Percentiles rank a stretch among this genome's conserved stretches.
phyloP scores from a whole-genome alignment of 164 flowering plant species.

The Protea cynaroides region DNA sequence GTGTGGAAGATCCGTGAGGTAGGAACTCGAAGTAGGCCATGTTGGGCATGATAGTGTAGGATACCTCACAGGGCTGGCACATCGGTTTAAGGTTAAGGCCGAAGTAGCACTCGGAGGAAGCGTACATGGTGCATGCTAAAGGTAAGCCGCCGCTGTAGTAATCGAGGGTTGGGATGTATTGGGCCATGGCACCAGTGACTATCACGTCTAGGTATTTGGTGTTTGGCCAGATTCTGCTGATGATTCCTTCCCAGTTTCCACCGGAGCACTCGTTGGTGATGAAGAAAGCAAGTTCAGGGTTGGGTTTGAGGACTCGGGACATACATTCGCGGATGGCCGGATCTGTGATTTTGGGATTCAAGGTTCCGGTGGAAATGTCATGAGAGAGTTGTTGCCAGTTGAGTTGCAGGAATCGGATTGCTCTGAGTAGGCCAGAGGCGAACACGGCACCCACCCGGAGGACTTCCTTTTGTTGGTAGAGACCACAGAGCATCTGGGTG shows the following conservation, averaged over 20 bases:
- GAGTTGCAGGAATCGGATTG: conserved; percentile 43
- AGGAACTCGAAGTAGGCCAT: conserved; percentile 46
- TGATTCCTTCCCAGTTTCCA: conserved; percentile 35
- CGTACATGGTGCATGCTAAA: conserved; percentile 39
- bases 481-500: conserved; percentile 44
- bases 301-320: conserved; percentile 15
- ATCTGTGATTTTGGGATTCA: conserved; percentile 28
- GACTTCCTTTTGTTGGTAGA: conserved; percentile 28
- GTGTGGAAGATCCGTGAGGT: conserved; percentile 14
- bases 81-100: conserved; percentile 42
- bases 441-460: conserved; percentile 42
- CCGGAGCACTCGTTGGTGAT: conserved; percentile 25
- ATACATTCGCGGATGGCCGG: conserved; percentile 18
- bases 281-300: conserved; percentile 29
- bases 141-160: conserved; percentile 38
- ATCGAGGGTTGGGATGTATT: conserved; percentile 38
- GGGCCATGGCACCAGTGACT: conserved; percentile 43
- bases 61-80: conserved; percentile 31
- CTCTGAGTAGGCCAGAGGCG: conserved; percentile 42
- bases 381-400: conserved; percentile 26
- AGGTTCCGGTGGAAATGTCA: conserved; percentile 31
- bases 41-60: conserved; percentile 47
- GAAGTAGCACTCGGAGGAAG: conserved; percentile 41
- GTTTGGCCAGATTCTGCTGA: conserved; percentile 41
- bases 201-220: conserved; percentile 39